Conservation (phyloP, 495 filamentous ascomycete species). For the Talaromyces proteolyticus region DNA sequence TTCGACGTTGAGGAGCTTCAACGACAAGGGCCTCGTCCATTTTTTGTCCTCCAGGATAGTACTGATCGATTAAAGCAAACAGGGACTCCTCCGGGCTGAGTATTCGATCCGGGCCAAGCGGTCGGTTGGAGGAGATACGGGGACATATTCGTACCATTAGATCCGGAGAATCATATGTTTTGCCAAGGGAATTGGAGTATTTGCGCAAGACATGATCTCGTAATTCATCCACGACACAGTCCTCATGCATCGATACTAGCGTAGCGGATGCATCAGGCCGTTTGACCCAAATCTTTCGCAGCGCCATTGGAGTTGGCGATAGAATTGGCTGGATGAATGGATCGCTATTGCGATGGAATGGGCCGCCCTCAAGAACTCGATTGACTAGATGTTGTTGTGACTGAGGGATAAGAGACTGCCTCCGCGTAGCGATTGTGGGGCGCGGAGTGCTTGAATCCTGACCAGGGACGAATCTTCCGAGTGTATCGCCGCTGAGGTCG, state of each 20-base stretch:
- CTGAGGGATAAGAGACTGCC: slow-evolving; percentile 44
- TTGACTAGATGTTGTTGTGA: slow-evolving; percentile 40
- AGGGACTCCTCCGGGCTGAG: slow-evolving; percentile 88
- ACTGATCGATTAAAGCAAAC: slow-evolving; percentile 67
- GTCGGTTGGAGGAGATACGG: slow-evolving; percentile 40
- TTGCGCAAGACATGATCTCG: slow-evolving; percentile 88
- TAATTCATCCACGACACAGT: slow-evolving; percentile 92
- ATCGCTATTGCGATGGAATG: slow-evolving; percentile 19
- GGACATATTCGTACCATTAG: slow-evolving; percentile 60
- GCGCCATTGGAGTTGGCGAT: slow-evolving; percentile 23
- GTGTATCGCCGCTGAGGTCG: slow-evolving; percentile 16
- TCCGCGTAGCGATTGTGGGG: slow-evolving; percentile 28
- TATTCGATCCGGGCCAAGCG: slow-evolving; percentile 52
- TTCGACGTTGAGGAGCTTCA: slow-evolving; percentile 75
- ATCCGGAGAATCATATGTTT: slow-evolving; percentile 85
- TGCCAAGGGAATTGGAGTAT: slow-evolving; percentile 87
- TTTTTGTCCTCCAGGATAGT: slow-evolving; percentile 83
- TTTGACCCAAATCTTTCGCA: slow-evolving; percentile 91
- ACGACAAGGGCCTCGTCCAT: slow-evolving; percentile 91
- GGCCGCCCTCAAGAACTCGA: slow-evolving; percentile 28
- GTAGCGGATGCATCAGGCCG: slow-evolving; percentile 80
- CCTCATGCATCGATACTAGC: slow-evolving; percentile 74
- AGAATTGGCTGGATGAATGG: slow-evolving; percentile 13
- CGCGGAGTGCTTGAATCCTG: slow-evolving; percentile 10
- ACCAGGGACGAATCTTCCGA: slow-evolving; percentile 20